Conservation (phyloP, 2,329 filamentous ascomycete genomes). For the Scedosporium boydii region DNA sequence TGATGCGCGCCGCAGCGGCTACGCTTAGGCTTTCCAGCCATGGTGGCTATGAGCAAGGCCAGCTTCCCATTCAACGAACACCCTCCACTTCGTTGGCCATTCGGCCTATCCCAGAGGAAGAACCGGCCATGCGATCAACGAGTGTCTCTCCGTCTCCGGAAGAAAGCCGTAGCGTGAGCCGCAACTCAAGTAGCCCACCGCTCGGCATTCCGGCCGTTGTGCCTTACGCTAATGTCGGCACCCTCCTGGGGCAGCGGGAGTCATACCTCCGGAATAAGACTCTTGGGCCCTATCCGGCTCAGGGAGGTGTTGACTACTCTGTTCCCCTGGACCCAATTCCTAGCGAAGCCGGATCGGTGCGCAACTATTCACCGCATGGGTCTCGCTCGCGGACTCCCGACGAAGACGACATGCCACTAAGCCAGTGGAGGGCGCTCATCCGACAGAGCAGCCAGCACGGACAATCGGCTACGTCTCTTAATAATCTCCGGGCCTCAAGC, state of each 20-base stretch:
- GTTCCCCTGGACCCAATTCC: conserved; percentile 15
- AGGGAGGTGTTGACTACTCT: background rate
- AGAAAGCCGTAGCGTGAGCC: conserved; percentile 1
- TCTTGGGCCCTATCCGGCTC: conserved; percentile 13
- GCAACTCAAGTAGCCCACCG: conserved; percentile 13
- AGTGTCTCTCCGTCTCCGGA: background rate
- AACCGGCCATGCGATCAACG: conserved; percentile 13
- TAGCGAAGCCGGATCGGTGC: conserved; percentile 32
- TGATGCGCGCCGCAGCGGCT: background rate
- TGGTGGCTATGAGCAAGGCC: background rate
- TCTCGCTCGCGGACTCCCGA: conserved; percentile 20
- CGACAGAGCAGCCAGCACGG: conserved; percentile 37
- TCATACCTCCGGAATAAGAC: conserved; percentile 43
- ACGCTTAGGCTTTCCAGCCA: background rate
- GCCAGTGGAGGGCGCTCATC: conserved; percentile 54
- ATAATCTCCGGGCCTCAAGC: conserved; percentile 6
- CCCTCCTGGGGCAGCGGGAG: conserved; percentile 46
- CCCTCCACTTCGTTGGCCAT: background rate
- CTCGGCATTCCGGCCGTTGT: conserved; percentile 24
- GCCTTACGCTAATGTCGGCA: conserved; percentile 43
- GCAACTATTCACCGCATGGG: conserved; percentile 24
- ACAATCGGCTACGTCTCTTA: conserved; percentile 10
- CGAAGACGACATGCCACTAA: conserved; percentile 62
- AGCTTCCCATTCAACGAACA: background rate
- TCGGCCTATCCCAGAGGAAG: conserved; percentile 38